Conservation (phyloP, 208 protist genomes). For the Trypanosomatidae sp. region DNA sequence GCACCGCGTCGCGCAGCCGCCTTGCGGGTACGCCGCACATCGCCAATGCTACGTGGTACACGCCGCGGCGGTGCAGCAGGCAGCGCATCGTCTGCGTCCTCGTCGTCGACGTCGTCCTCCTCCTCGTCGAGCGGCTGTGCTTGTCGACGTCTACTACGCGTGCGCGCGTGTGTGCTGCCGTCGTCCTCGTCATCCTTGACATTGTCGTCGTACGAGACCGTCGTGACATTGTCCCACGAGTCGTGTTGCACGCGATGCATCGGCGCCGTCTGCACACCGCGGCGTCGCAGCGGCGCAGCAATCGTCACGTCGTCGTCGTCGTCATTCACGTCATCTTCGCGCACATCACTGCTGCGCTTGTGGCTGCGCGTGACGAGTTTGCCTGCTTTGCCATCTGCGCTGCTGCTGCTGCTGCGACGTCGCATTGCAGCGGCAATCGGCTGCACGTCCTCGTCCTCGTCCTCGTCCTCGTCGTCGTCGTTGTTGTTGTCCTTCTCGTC, state of each 20-base stretch:
- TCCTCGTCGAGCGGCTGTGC: too few relatives aligned
- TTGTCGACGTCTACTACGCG: slow-evolving; percentile 6
- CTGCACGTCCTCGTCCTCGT: slow-evolving; percentile 2
- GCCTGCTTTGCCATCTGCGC: neutral
- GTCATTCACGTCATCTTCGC: neutral
- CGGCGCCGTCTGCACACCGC: too few relatives aligned
- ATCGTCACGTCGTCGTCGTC: neutral
- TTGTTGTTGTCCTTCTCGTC: slow-evolving; percentile 3
- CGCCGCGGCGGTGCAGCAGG: too few relatives aligned
- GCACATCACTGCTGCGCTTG: too few relatives aligned
- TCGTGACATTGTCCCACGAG: slow-evolving; percentile 21
- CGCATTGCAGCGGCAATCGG: neutral
- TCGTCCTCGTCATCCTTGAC: slow-evolving; percentile 7
- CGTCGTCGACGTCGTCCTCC: too few relatives aligned
- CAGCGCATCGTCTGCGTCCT: too few relatives aligned
- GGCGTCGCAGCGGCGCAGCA: too few relatives aligned
- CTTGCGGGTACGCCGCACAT: too few relatives aligned
- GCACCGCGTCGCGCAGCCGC: too few relatives aligned
- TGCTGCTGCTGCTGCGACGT: neutral
- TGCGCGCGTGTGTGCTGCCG: slow-evolving; percentile 4
- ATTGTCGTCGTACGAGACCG: slow-evolving; percentile 6
- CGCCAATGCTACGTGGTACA: too few relatives aligned
- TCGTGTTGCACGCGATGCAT: slow-evolving; percentile 29
- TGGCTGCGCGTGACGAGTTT: neutral
- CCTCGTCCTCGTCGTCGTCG: neutral